A percentile compares a stretch with the other conserved stretches of the same genome.
These are phyloP conservation scores for Xylariomycetidae sp. DNA, from an alignment of 2,329 filamentous ascomycete genomes.

Conservation along the genomic window DNA sequence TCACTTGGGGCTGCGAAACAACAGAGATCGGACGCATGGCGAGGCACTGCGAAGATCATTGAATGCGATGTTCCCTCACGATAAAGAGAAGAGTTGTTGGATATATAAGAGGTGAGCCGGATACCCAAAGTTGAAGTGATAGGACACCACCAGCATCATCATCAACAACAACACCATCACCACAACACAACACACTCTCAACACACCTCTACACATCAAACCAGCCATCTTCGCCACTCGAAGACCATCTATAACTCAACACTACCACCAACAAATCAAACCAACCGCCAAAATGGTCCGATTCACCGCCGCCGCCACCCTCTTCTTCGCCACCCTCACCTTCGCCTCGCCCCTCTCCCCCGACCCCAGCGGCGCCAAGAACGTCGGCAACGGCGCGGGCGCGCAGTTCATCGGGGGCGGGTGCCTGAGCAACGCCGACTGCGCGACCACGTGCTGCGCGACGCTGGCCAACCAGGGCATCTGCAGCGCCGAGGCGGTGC, in stretches of 20 bases:
- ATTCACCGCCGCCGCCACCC: slow-evolving; percentile 15
- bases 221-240: not conserved
- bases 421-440: slow-evolving; percentile 18
- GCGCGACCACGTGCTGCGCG: slow-evolving; percentile 21
- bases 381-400: slow-evolving; percentile 19
- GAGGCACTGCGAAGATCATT: no score
- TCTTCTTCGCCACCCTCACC: slow-evolving; percentile 8
- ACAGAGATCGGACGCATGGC: not conserved
- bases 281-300: slow-evolving; percentile 16
- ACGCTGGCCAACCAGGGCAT: slow-evolving; percentile 13
- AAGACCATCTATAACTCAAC: not conserved
- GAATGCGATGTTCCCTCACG: no score
- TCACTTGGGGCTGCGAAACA: not conserved
- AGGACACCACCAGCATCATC: not conserved
- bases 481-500: slow-evolving; percentile 16
- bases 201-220: not conserved
- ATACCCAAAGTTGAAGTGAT: not conserved
- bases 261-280: slow-evolving; percentile 4
- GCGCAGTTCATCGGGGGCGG: slow-evolving; percentile 21
- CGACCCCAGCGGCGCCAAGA: slow-evolving; percentile 18
- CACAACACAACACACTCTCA: not conserved
- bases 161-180: not conserved
- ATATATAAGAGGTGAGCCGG: not conserved
- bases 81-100: no score
- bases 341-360: slow-evolving; percentile 3